A percentile compares a stretch with the other conserved stretches of the same genome.
Evolutionary conservation across 306 rosid species (phyloP).

Genomic region (Quercus glauca): DNA sequence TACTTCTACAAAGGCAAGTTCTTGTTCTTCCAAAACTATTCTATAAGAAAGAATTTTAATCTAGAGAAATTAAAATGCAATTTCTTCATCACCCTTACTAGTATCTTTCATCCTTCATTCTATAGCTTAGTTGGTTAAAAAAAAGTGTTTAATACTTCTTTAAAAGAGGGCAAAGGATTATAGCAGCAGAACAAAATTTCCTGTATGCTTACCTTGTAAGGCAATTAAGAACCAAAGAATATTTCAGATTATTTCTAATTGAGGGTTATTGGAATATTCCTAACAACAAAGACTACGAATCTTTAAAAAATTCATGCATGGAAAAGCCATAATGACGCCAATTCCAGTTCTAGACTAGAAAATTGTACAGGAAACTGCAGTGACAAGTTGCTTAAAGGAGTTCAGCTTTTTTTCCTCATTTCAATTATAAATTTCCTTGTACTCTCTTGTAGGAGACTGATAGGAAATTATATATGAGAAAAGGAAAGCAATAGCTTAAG

Average conservation of each 20-base stretch:
- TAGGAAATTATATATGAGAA: background rate
- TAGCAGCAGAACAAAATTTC: background rate
- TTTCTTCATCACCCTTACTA: background rate
- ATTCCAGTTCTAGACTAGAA: background rate
- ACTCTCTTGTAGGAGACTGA: background rate
- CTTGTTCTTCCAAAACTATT: too few relatives aligned
- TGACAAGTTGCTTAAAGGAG: background rate
- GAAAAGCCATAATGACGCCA: background rate
- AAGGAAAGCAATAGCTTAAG: background rate
- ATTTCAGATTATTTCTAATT: background rate
- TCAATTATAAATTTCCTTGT: background rate
- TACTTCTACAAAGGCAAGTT: too few relatives aligned
- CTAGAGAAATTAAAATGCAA: background rate
- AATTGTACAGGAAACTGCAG: background rate
- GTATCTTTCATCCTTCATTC: background rate
- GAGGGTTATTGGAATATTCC: background rate
- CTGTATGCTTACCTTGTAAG: background rate
- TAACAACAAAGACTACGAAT: background rate
- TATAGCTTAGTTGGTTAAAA: background rate
- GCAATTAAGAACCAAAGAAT: background rate
- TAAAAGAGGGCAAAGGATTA: background rate
- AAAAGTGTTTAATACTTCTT: background rate
- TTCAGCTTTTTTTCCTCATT: background rate
- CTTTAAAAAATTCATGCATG: background rate
- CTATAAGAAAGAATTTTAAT: background rate